These are phyloP conservation scores for Blastobotrys serpentis DNA, from an alignment of 1,139 yeast species.

Conservation along the genomic window DNA sequence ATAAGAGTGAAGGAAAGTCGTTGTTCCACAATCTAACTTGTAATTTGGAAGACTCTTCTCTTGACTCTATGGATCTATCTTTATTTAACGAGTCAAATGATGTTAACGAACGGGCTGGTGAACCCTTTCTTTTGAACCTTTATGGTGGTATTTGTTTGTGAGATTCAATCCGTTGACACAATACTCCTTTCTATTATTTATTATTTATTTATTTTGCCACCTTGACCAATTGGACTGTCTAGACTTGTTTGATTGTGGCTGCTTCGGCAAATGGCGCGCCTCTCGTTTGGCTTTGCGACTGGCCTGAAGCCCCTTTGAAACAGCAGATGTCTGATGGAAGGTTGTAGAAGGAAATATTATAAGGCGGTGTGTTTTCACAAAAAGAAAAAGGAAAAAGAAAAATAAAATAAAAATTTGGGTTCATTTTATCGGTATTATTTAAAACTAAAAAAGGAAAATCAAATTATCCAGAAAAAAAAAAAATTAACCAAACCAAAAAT, in stretches of 20 bases:
- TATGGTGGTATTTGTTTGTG: slow-evolving; percentile 27
- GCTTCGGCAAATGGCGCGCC: slow-evolving; percentile 30
- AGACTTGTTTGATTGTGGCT: not conserved
- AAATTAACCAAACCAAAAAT: not conserved
- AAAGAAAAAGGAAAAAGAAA: slow-evolving; percentile 1
- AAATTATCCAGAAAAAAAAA: not conserved
- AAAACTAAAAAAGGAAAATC: not conserved
- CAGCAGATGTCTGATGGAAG: not conserved
- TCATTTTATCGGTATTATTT: not conserved
- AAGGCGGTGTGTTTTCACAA: not conserved
- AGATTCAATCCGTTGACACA: slow-evolving; percentile 5
- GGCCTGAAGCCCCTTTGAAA: slow-evolving; percentile 20
- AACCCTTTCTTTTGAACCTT: slow-evolving; percentile 27
- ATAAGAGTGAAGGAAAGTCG: slow-evolving; percentile 4
- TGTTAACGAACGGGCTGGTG: slow-evolving; percentile 16
- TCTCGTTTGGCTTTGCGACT: slow-evolving; percentile 27
- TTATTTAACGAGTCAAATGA: slow-evolving; percentile 14
- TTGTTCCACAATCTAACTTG: slow-evolving; percentile 10
- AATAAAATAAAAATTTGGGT: no score
- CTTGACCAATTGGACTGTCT: not conserved
- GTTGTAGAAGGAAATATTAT: not conserved
- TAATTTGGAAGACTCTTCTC: slow-evolving; percentile 9
- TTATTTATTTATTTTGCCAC: slow-evolving; percentile 6
- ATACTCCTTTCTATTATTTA: slow-evolving; percentile 2
- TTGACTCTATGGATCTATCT: slow-evolving; percentile 17